Evolutionary conservation across 179 eudicot species (phyloP).

Genomic region (Spergularia azorica): DNA sequence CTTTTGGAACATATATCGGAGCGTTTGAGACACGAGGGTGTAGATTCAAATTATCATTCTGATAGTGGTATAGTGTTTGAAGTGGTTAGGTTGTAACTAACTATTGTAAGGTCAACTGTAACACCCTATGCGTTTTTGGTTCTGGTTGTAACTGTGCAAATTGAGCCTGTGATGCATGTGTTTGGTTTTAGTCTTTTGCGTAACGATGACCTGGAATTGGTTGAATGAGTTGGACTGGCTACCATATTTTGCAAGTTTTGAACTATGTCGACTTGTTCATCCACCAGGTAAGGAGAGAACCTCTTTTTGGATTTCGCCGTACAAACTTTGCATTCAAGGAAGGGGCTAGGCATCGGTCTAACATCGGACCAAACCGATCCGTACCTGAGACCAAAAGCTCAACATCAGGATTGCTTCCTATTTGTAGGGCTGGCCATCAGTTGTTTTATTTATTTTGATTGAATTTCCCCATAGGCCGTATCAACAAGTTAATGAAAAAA

Average conservation of each 20-base stretch:
- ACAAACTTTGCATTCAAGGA: too few species aligned
- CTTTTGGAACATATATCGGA: too few species aligned
- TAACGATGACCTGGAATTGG: slow-evolving; percentile 14
- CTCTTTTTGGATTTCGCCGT: too few species aligned
- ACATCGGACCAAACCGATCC: too few species aligned
- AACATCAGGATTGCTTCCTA: too few species aligned
- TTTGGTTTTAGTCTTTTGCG: background rate
- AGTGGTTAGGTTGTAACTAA: background rate
- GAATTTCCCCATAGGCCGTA: too few species aligned
- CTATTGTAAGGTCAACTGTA: slow-evolving; percentile 1
- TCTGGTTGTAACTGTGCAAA: slow-evolving; percentile 10
- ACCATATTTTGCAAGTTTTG: background rate
- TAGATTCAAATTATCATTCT: background rate
- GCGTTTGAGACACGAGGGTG: too few species aligned
- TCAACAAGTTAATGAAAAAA: too few species aligned
- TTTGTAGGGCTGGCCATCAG: too few species aligned
- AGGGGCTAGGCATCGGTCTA: too few species aligned
- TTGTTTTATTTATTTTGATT: too few species aligned
- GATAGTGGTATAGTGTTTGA: background rate
- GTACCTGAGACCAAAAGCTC: too few species aligned
- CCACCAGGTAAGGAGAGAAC: background rate
- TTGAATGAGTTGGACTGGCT: slow-evolving; percentile 7
- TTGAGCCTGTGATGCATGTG: slow-evolving; percentile 9
- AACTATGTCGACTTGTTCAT: background rate
- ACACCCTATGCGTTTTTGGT: background rate